Base-by-base conservation (phyloP, 169 alveolate genomes). In the Eimeria acervulina region DNA sequence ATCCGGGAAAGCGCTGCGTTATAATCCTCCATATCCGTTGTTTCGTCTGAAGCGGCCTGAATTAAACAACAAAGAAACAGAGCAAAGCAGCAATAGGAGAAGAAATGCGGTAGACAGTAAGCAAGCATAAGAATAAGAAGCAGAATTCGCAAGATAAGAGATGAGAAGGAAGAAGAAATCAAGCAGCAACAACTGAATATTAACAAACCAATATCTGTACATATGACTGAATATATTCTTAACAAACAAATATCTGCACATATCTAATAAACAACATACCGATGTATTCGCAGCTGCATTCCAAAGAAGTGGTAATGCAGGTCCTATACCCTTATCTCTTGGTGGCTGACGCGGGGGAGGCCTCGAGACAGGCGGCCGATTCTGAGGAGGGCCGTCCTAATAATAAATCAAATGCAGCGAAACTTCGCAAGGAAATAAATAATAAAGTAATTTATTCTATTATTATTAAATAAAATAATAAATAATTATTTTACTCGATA, bases 271-370 rank as follows among this genome's bases (percentile, higher is more conserved):
- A 47, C 55, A 47, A 68, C 44, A 68, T 15, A 78, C 88, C 10
- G 63, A 38, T 10, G 88, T 44, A 44, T 44, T 78, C 1, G 88
- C 61, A 26, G 88, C 88, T 1, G 88, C 88, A 23, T 78, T 78
- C 88, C 88, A 78, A 2, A 78, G 66, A 38, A 78, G 61, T 17
- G 88, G 88, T 6, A 78, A 26, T 26, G 88, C 88, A 47, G 28
- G 83, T 4, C 51, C 83, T 8, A 70, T 26, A 13, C 52, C 23
- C 23, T 70, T 31, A 10, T 70, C 51, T 10, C 21, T 31, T 1
- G 17, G 83, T 5, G n/a, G 23, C 51, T 36, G 83, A 5, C 52
- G 83, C 28, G 83, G 83, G 12, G 52, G 72, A 61, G 31, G 2
- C 36, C 36, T 61, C 2, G 72, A n/a, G 15, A 36, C 3, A 12